A percentile compares a stretch with the other conserved stretches of the same genome.
Evolutionary conservation across 345 rosid genomes (phyloP).

Genomic region (Camelina hispida): DNA sequence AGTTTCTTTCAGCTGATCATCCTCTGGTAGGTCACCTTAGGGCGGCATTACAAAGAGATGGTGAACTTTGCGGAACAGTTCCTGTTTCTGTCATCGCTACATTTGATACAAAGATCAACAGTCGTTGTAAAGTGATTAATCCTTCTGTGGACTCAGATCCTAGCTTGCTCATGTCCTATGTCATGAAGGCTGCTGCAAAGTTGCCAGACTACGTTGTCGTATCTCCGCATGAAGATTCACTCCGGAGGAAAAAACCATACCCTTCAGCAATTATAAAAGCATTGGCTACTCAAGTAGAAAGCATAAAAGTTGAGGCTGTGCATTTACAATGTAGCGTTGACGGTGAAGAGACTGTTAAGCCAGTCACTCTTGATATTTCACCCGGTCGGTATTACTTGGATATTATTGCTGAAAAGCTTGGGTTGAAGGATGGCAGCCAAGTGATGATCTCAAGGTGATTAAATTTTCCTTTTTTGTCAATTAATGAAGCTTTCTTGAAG

Average conservation of each 20-base stretch:
- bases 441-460: conserved; percentile 71
- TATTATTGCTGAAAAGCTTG: conserved; percentile 64
- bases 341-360: conserved; percentile 50
- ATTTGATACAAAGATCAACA: conserved; percentile 62
- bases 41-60: conserved; percentile 61
- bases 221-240: conserved; percentile 51
- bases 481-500: neutral
- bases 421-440: conserved; percentile 60
- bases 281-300: conserved; percentile 39
- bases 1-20: conserved; percentile 71
- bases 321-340: conserved; percentile 52
- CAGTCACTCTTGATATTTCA: conserved; percentile 54
- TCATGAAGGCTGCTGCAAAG: conserved; percentile 66
- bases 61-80: conserved; percentile 57
- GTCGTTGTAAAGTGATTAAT: conserved; percentile 63
- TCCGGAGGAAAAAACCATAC: conserved; percentile 57
- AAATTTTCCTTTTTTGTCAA: neutral
- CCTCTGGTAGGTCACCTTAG: conserved; percentile 77
- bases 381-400: conserved; percentile 69
- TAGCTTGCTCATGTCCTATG: conserved; percentile 54
- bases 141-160: conserved; percentile 63
- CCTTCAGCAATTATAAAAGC: conserved; percentile 53
- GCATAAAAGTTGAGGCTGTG: conserved; percentile 50
- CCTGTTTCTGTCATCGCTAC: conserved; percentile 69
- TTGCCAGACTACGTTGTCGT: conserved; percentile 50